Conservation (phyloP, 108 stramenopile species). For the Skeletonema grethae region DNA sequence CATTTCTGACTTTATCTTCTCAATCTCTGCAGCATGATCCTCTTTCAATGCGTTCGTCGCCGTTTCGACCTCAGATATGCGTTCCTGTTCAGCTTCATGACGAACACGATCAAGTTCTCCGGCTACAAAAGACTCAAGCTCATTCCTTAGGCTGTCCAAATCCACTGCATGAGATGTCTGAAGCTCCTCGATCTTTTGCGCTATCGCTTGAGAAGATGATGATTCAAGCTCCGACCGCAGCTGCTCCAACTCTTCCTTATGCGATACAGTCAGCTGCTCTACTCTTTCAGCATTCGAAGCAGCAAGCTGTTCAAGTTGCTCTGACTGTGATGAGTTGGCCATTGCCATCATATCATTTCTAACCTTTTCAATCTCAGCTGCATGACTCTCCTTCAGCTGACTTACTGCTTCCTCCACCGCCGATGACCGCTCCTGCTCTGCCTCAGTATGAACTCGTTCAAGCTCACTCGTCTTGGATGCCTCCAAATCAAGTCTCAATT, state of each 20-base stretch:
- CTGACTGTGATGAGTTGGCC: constrained; percentile 11
- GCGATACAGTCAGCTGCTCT: background rate
- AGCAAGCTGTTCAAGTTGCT: constrained; percentile 11
- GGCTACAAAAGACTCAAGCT: background rate
- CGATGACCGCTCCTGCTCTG: constrained; percentile 12
- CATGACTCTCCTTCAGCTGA: constrained; percentile 20
- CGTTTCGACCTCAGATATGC: constrained; percentile 14
- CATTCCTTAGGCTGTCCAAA: constrained; percentile 22
- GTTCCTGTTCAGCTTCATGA: constrained; percentile 8
- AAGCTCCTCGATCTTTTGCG: constrained; percentile 18
- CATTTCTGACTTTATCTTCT: constrained; percentile 15
- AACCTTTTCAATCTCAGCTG: constrained; percentile 12
- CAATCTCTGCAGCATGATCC: background rate
- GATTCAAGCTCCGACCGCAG: constrained; percentile 3
- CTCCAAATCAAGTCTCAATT: constrained; percentile 8
- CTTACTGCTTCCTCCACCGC: constrained; percentile 3
- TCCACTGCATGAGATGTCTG: constrained; percentile 22
- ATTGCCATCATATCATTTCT: constrained; percentile 7
- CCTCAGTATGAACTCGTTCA: constrained; percentile 23
- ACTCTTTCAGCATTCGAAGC: background rate
- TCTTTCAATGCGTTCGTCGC: constrained; percentile 3
- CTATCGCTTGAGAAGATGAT: constrained; percentile 16
- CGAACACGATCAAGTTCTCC: constrained; percentile 13
- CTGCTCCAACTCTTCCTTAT: constrained; percentile 5
- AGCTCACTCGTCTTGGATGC: background rate